Base-by-base conservation (phyloP, 306 rosid species). In the Castanea sativa region DNA sequence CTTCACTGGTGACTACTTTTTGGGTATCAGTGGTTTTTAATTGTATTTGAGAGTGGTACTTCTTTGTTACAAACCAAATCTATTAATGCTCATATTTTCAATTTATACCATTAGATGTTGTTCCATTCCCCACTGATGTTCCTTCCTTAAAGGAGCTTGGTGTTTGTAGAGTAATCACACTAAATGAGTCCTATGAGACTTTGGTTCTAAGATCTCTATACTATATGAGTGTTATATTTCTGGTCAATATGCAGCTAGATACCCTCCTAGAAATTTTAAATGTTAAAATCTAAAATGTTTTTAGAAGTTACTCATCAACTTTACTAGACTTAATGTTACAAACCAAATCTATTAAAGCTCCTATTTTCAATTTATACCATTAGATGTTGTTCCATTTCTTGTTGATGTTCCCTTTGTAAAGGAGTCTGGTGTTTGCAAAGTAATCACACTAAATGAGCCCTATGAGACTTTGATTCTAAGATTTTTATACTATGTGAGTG, bases 341-440 rank as follows among this genome's bases (percentile, higher is more conserved):
- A 5, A 49, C 73, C 71, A 49, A 49, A 63, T 35, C 86, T 89
- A 29, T 29, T 29, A 80, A 86, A 71, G 56, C 73, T 8, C 76
- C 69, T 80, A 13, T 82, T 77, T 86, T 79, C 96, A 95, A 98
- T 93, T 91, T 83, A 80, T 95, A 79, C 79, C 93, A 81, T 79
- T 95, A 89, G 99, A 98, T 63, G 99, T 98, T 73, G 99, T 95
- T 82, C 98, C 99, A 65, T 95, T 95, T 81, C 99, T 98, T 51
- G 69, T 85, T 35, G 94, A 95, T 72, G 96, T 95, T 76, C 97
- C 97, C 45, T 87, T 60, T 75, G 80, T 95, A 43, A 95, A 88
- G 88, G 92, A 93, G 85, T 91, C 78, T 59, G 99, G 98, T 74
- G 99, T 95, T 69, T 73, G 87, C 4, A 98, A 94, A 79, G 99